A percentile compares a stretch with the other conserved stretches of the same genome.
These are phyloP conservation scores for Rhynchospora pubera DNA, from an alignment of 176 grass and related monocot species.

Conservation along the genomic window DNA sequence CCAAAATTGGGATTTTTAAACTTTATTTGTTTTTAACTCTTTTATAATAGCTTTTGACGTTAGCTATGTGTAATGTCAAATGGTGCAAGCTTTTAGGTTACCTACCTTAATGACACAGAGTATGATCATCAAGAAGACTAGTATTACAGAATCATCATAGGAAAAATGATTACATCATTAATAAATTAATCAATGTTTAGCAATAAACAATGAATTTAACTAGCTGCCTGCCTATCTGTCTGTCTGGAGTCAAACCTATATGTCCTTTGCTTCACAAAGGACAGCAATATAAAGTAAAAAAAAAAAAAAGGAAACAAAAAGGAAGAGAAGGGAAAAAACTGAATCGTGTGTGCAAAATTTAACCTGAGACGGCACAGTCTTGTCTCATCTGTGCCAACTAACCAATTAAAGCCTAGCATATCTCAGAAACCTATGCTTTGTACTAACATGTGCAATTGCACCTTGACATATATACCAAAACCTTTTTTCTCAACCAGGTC, in stretches of 20 bases:
- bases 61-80: too few species aligned
- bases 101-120: not conserved
- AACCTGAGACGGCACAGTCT: slow-evolving; percentile 9
- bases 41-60: too few species aligned
- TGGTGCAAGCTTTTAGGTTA: too few species aligned
- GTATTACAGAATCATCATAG: not conserved
- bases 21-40: too few species aligned
- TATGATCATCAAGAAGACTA: not conserved
- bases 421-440: slow-evolving; percentile 12
- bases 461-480: not conserved
- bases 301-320: slow-evolving; percentile 14
- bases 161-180: slow-evolving; percentile 16
- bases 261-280: slow-evolving; percentile 58
- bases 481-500: slow-evolving; percentile 3
- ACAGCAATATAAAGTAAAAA: slow-evolving; percentile 26
- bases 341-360: slow-evolving; percentile 30
- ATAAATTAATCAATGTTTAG: slow-evolving; percentile 56
- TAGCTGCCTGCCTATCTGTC: slow-evolving; percentile 25
- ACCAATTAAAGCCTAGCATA: slow-evolving; percentile 20
- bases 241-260: slow-evolving; percentile 38
- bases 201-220: slow-evolving; percentile 76
- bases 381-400: not conserved
- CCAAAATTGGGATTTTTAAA: too few species aligned
- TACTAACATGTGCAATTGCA: slow-evolving; percentile 9
- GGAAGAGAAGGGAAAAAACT: slow-evolving; percentile 16